Conservation (phyloP, 495 filamentous ascomycete species). For the Entonaema liquescens region DNA sequence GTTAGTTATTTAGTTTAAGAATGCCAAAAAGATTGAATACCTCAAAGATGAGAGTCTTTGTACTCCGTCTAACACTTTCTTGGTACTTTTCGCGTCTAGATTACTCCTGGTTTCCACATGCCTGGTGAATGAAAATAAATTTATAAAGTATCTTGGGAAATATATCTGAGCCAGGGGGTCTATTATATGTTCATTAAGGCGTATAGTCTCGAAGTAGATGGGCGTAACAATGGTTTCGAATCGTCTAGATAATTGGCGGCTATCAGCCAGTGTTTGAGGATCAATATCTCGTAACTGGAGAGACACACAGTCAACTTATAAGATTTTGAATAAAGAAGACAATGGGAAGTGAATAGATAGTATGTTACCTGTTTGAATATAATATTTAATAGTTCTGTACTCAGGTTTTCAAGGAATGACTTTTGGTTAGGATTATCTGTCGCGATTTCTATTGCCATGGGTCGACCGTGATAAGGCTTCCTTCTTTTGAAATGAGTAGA, state of each 20-base stretch:
- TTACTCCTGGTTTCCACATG: slow-evolving; percentile 36
- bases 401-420: slow-evolving; percentile 36
- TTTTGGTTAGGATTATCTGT: neutral
- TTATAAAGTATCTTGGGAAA: slow-evolving; percentile 25
- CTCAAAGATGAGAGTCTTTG: slow-evolving; percentile 38
- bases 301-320: slow-evolving; percentile 5
- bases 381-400: slow-evolving; percentile 40
- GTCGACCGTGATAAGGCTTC: neutral
- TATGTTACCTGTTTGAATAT: slow-evolving; percentile 41
- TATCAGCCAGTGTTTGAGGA: slow-evolving; percentile 23
- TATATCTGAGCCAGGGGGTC: slow-evolving; percentile 16
- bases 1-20: neutral
- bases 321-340: neutral
- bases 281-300: slow-evolving; percentile 37
- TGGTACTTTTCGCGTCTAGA: slow-evolving; percentile 34
- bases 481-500: neutral
- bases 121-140: slow-evolving; percentile 39
- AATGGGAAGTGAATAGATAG: neutral
- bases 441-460: slow-evolving; percentile 23
- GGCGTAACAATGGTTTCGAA: slow-evolving; percentile 43
- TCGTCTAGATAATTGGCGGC: slow-evolving; percentile 35
- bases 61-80: slow-evolving; percentile 29
- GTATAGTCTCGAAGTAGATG: slow-evolving; percentile 40
- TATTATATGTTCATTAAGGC: slow-evolving; percentile 36
- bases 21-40: slow-evolving; percentile 18